A percentile compares a stretch with the other conserved stretches of the same genome.
These are phyloP conservation scores for Eucalyptus sideroxylon DNA, from an alignment of 345 rosid species.

Conservation along the genomic window DNA sequence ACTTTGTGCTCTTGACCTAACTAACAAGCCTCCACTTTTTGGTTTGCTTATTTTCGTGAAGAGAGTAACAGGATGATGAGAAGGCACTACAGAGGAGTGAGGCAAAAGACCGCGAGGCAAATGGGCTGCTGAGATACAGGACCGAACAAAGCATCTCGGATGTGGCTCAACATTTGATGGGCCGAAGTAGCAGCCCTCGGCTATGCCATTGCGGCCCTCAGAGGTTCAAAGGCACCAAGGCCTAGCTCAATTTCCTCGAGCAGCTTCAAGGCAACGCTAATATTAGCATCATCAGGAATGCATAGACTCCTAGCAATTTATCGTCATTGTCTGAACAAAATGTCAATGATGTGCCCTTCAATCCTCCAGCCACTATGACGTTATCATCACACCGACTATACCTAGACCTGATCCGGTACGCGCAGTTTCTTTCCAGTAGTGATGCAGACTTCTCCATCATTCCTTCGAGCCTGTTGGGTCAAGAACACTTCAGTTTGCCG, in stretches of 20 bases:
- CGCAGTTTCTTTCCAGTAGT: slow-evolving; percentile 47
- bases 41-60: neutral
- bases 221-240: slow-evolving; percentile 79
- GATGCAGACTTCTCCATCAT: slow-evolving; percentile 37
- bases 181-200: slow-evolving; percentile 87
- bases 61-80: slow-evolving; percentile 24
- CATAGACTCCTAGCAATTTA: neutral
- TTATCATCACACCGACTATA: slow-evolving; percentile 12
- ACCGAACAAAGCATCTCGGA: slow-evolving; percentile 57
- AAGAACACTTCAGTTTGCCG: slow-evolving; percentile 7
- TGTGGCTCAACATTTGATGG: slow-evolving; percentile 80
- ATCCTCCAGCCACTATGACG: slow-evolving; percentile 1
- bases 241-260: slow-evolving; percentile 75
- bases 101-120: slow-evolving; percentile 93
- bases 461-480: slow-evolving; percentile 31
- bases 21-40: neutral
- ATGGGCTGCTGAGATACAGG: slow-evolving; percentile 95
- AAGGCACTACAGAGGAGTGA: slow-evolving; percentile 72
- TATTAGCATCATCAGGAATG: neutral
- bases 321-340: neutral
- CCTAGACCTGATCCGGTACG: slow-evolving; percentile 56
- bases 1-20: neutral
- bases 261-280: slow-evolving; percentile 34
- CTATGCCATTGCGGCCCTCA: slow-evolving; percentile 74
- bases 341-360: neutral